These are phyloP conservation scores for Picochlorum sp. DNA, from an alignment of 139 green algal genomes.

Conservation along the genomic window DNA sequence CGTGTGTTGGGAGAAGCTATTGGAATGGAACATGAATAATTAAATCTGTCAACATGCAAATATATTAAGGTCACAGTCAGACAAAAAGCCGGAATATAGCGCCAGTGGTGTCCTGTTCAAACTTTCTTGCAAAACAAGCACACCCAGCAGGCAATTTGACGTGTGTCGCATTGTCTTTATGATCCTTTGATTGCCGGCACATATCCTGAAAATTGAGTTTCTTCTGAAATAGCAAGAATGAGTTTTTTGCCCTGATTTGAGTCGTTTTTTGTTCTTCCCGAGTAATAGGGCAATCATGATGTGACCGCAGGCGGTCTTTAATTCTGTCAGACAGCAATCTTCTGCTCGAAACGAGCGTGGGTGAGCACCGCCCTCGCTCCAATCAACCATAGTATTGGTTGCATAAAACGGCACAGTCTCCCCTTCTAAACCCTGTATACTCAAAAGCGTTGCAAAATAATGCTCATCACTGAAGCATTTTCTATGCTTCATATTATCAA, in stretches of 20 bases:
- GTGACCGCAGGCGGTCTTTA: neutral
- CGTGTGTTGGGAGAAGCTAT: neutral
- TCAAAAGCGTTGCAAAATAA: slow-evolving; percentile 27
- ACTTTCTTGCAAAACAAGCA: neutral
- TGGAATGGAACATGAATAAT: neutral
- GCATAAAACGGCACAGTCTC: slow-evolving; percentile 3
- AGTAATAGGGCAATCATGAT: neutral
- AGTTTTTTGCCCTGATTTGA: neutral
- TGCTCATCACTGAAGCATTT: slow-evolving; percentile 31
- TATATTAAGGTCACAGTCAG: slow-evolving; percentile 1
- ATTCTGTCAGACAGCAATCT: neutral
- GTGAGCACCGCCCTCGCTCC: neutral
- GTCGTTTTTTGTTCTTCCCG: neutral
- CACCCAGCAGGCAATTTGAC: neutral
- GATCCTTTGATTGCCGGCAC: neutral
- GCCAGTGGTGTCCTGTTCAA: neutral
- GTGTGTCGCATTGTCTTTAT: neutral
- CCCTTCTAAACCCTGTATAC: slow-evolving; percentile 2
- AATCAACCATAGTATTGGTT: slow-evolving; percentile 1
- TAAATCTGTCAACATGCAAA: neutral
- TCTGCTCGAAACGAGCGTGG: neutral
- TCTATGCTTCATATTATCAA: slow-evolving; percentile 8
- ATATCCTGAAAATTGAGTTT: neutral
- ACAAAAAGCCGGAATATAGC: neutral
- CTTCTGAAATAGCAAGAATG: neutral